phyloP scores from a whole-genome alignment of 192 early-diverging fungal species.

The Mortierella hygrophila region DNA sequence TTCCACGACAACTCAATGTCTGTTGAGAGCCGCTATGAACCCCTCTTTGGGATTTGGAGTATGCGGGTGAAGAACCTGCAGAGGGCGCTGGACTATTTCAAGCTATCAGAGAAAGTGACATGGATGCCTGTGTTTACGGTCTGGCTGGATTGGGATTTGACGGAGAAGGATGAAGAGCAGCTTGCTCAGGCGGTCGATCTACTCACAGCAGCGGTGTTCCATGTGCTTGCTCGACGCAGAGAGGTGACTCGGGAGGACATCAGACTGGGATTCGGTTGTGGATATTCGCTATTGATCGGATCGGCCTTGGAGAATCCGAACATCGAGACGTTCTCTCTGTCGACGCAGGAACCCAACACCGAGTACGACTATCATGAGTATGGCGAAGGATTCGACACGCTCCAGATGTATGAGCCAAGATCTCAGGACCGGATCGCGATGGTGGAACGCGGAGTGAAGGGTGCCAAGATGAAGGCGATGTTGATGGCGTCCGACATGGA shows the following conservation, averaged over 20 bases:
- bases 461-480: neutral
- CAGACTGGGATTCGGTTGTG: neutral
- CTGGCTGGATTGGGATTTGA: conserved; percentile 1
- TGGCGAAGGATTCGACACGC: neutral
- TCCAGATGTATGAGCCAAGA: neutral
- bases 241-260: neutral
- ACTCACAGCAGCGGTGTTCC: neutral
- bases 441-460: neutral
- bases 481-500: neutral
- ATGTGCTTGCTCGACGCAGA: neutral
- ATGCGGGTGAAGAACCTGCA: neutral
- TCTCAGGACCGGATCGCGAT: neutral
- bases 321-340: neutral
- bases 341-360: neutral
- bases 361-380: neutral
- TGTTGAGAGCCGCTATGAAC: neutral
- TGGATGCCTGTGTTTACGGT: neutral
- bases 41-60: neutral
- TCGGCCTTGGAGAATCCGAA: neutral
- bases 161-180: neutral
- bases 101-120: neutral
- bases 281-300: neutral
- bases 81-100: neutral
- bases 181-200: neutral
- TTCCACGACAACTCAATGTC: neutral